A percentile compares a stretch with the other conserved stretches of the same genome.
Evolutionary conservation across 2,329 filamentous ascomycete genomes (phyloP).

Genomic region (Aspergillus luchuensis): DNA sequence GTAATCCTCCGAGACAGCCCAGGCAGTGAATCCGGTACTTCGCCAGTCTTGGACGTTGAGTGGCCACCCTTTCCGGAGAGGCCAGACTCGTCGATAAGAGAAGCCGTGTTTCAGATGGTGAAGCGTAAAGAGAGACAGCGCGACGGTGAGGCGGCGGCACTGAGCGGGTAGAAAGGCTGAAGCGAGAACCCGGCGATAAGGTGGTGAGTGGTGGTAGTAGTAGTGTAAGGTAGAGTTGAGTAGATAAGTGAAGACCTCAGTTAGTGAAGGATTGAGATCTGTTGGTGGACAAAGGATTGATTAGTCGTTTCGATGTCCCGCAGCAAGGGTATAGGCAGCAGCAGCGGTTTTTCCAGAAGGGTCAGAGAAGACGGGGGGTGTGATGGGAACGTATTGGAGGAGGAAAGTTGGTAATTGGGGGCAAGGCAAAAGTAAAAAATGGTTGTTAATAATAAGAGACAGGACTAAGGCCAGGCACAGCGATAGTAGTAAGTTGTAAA

Average conservation of each 20-base stretch:
- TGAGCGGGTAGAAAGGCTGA: slow-evolving; percentile 1
- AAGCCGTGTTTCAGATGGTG: slow-evolving; percentile 16
- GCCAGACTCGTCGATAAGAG: slow-evolving; percentile 13
- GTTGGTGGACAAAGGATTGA: slow-evolving; percentile 13
- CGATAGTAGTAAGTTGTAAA: background rate
- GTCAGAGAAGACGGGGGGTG: slow-evolving; percentile 1
- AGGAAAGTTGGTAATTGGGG: slow-evolving; percentile 1
- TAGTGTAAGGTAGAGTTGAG: background rate
- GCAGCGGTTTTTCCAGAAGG: slow-evolving; percentile 6
- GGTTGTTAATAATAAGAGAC: background rate
- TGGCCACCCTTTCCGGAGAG: slow-evolving; percentile 9
- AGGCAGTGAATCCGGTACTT: background rate
- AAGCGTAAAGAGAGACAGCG: slow-evolving; percentile 12
- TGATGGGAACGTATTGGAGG: background rate
- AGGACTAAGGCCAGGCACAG: background rate
- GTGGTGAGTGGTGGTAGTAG: background rate
- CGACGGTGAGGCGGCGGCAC: slow-evolving; percentile 9
- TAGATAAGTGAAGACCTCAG: background rate
- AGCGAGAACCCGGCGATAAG: background rate
- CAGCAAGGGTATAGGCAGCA: slow-evolving; percentile 4
- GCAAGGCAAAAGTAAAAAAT: background rate
- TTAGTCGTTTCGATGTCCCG: slow-evolving; percentile 15
- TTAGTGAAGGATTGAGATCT: slow-evolving; percentile 15
- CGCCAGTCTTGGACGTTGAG: background rate
- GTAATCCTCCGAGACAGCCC: slow-evolving; percentile 11